Evolutionary conservation across 768 basidiomycete species (phyloP).

Genomic region (Boletus speciosus): DNA sequence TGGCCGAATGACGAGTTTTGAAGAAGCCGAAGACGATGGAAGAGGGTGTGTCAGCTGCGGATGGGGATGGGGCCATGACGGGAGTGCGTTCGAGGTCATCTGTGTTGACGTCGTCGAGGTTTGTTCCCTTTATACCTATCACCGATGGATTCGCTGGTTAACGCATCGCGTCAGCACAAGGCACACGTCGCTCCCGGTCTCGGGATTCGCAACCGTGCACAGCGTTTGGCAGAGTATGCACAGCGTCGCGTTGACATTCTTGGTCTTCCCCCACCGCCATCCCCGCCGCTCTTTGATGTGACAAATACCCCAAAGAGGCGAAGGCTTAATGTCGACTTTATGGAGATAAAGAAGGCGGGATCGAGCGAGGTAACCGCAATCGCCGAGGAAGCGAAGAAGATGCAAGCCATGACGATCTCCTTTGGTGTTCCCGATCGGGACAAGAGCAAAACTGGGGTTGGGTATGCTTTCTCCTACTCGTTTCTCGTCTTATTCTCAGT

Average conservation of each 20-base stretch:
- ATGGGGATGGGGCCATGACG: constrained; percentile 80
- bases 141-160: background rate
- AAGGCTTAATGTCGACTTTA: constrained; percentile 24
- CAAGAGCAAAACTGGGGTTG: constrained; percentile 38
- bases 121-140: constrained; percentile 21
- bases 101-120: constrained; percentile 64
- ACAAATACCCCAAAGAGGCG: constrained; percentile 35
- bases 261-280: constrained; percentile 23
- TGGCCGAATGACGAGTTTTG: constrained; percentile 27
- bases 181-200: constrained; percentile 53
- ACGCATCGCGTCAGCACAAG: constrained; percentile 38
- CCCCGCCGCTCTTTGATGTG: constrained; percentile 31
- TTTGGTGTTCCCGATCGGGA: constrained; percentile 38
- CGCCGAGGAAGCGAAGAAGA: constrained; percentile 38
- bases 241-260: constrained; percentile 53
- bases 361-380: constrained; percentile 21
- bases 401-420: constrained; percentile 46
- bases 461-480: constrained; percentile 34
- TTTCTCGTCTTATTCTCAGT: background rate
- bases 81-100: constrained; percentile 70
- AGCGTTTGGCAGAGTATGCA: constrained; percentile 65
- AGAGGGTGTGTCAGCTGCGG: constrained; percentile 60
- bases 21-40: constrained; percentile 54
- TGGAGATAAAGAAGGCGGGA: constrained; percentile 19
- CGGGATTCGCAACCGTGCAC: constrained; percentile 57